Conservation (phyloP, 352 stramenopile species). For the Lagenidium giganteum region DNA sequence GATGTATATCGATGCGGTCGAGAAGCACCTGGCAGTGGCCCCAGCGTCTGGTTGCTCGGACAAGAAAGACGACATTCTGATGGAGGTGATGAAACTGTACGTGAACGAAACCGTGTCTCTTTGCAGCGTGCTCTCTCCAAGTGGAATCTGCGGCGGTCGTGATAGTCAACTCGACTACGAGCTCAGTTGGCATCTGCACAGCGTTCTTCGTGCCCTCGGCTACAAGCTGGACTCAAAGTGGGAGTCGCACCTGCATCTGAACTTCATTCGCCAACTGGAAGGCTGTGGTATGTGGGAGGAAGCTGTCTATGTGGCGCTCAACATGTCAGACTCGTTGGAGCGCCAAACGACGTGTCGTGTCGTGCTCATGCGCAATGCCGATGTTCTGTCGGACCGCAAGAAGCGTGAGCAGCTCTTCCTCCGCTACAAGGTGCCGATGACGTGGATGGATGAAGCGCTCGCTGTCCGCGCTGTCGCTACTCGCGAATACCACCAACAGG, state of each 20-base stretch:
- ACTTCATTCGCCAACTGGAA: slow-evolving; percentile 79
- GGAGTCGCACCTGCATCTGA: slow-evolving; percentile 75
- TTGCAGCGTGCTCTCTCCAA: slow-evolving; percentile 54
- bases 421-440: too few relatives aligned
- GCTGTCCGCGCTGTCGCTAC: too few relatives aligned
- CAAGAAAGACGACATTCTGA: slow-evolving; percentile 52
- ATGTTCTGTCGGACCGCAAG: slow-evolving; percentile 34
- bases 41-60: slow-evolving; percentile 26
- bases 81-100: slow-evolving; percentile 71
- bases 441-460: too few relatives aligned
- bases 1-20: slow-evolving; percentile 34
- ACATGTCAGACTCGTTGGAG: slow-evolving; percentile 51
- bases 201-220: slow-evolving; percentile 59
- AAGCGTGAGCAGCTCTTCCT: too few relatives aligned
- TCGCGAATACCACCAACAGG: too few relatives aligned
- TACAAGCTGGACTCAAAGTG: slow-evolving; percentile 71
- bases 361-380: slow-evolving; percentile 62
- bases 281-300: slow-evolving; percentile 57
- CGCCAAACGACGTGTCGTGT: slow-evolving; percentile 50
- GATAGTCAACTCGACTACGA: slow-evolving; percentile 64
- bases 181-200: slow-evolving; percentile 73
- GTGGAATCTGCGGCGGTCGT: slow-evolving; percentile 31
- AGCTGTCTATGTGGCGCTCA: slow-evolving; percentile 75
- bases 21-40: slow-evolving; percentile 29
- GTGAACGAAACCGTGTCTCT: slow-evolving; percentile 45